Evolutionary conservation across 164 flowering plant genomes (phyloP), one percentile per base, ranked within the genome.

Genomic region (Sextonia rubra): DNA sequence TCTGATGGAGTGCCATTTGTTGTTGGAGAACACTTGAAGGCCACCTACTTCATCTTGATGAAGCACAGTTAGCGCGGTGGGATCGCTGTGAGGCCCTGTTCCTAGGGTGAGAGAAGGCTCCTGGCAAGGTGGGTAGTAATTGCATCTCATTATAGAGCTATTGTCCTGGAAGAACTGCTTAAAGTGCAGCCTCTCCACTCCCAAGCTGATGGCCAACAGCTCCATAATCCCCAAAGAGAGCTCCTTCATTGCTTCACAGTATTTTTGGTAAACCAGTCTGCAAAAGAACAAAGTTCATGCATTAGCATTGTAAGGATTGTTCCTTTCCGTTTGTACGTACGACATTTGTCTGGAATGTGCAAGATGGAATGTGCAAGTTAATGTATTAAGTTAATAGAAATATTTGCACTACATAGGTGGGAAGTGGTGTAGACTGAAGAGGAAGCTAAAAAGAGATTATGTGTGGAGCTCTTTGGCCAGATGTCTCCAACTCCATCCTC

Each of bases 31-130:
- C 0, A 90, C 91, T 78, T 91, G 73, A 3, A 93, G 91, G 15
- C 98, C 98, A 2, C 86, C 87, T 47, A 91, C 94, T 68, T 85
- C 79, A 60, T 90, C 97, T 79, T 93, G 98, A 68, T 90, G 91
- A 75, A 93, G 98, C 3, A 93, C 89, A 18, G 98, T 90, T 12
- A 93, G 72, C 2, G 97, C 82, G 4, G 87, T 88, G 5, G 97
- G 97, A 75, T 93, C 98, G 58, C 85, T 80, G 68, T 93, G 98
- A 62, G 97, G 96, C 1, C 94, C 93, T 0, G 94, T 88, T 0
- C 98, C 97, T 3, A 93, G 76, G 2, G 92, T 82, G 22, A 87
- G 77, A 5, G 70, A 74, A 0, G 93, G 83, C 22, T 89, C 83
- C 44, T 80, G 77, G 81, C 98, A 93, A 17, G 85, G 76, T 4